Base-by-base conservation (phyloP, 176 grass and related monocot species). In the Bothriochloa decipiens region DNA sequence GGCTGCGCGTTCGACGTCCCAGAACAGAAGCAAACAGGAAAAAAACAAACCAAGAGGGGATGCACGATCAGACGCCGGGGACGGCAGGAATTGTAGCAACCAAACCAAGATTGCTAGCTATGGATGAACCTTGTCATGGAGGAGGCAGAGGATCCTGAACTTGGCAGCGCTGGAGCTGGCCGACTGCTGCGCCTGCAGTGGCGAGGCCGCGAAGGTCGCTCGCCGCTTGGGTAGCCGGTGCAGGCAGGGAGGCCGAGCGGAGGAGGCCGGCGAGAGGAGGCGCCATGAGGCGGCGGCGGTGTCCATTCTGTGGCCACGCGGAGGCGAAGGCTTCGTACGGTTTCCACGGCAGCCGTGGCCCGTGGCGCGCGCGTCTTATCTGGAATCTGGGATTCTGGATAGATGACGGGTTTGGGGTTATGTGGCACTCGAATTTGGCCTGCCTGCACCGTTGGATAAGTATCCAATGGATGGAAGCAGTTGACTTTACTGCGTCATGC, bases 101-200 rank as follows among this genome's bases (percentile, higher is more conserved):
- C 62, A 65, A 76, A 32, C 49, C n/a, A 12, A 11, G 58, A 62
- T 76, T 36, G 50, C 11, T 37, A 76, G 32, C 29, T 40, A 25
- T 25, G 11, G 35, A 89, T 40, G 11, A 27, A 90, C 86, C 92
- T 89, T 92, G 78, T 78, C 76, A 77, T 77, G 85, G 81, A 66
- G 81, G 42, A 86, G 72, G 52, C 86, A 83, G 43, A 88, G 78
- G 70, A 91, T 29, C 84, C 77, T 84, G 61, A 42, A 65, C 58
- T 86, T 91, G 83, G 80, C 77, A 80, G 80, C 73, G 68, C 14
- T 73, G 83, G 83, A 83, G 65, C 5, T 75, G 26, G 80, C 11
- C 6, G 18, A 32, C 33, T 22, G 83, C 63, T 29, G 4, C 20
- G 58, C 52, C n/a, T n/a, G n/a, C 18, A 58, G 77, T 10, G 58